Percentiles rank a stretch among this genome's conserved stretches.
phyloP scores from a whole-genome alignment of 371 early-diverging fungal genomes.

The Funneliformis caledonium region DNA sequence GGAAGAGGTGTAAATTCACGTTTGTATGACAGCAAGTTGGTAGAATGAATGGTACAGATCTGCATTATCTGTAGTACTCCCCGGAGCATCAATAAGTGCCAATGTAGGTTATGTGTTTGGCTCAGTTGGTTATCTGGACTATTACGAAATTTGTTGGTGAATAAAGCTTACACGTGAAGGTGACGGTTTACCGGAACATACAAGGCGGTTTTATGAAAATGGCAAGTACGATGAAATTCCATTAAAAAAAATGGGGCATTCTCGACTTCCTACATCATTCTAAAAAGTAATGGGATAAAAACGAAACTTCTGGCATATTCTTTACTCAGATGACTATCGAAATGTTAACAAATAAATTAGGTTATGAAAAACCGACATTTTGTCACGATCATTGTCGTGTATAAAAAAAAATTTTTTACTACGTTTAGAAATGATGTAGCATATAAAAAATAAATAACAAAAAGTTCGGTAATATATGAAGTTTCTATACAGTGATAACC shows the following conservation, averaged over 20 bases:
- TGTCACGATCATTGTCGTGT: too few relatives aligned
- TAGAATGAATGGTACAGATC: slow-evolving; percentile 34
- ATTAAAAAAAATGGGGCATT: slow-evolving; percentile 9
- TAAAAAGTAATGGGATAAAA: slow-evolving; percentile 3
- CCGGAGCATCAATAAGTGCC: neutral
- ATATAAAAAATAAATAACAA: too few relatives aligned
- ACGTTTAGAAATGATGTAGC: too few relatives aligned
- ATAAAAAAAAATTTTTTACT: too few relatives aligned
- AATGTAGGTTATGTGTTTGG: slow-evolving; percentile 27
- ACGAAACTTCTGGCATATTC: slow-evolving; percentile 32
- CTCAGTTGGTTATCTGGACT: slow-evolving; percentile 32
- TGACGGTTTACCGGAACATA: neutral
- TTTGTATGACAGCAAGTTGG: neutral
- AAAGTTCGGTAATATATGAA: too few relatives aligned
- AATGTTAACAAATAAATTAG: too few relatives aligned
- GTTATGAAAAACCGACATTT: too few relatives aligned
- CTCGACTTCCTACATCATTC: slow-evolving; percentile 33
- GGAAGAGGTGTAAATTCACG: neutral
- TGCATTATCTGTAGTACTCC: slow-evolving; percentile 16
- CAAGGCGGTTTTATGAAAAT: slow-evolving; percentile 9
- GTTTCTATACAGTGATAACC: too few relatives aligned
- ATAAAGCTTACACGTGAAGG: slow-evolving; percentile 17
- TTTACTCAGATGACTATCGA: slow-evolving; percentile 43
- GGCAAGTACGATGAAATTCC: slow-evolving; percentile 30
- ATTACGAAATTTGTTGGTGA: slow-evolving; percentile 26